Base-by-base conservation (phyloP, 2,329 filamentous ascomycete species). In the Penicillium freii region DNA sequence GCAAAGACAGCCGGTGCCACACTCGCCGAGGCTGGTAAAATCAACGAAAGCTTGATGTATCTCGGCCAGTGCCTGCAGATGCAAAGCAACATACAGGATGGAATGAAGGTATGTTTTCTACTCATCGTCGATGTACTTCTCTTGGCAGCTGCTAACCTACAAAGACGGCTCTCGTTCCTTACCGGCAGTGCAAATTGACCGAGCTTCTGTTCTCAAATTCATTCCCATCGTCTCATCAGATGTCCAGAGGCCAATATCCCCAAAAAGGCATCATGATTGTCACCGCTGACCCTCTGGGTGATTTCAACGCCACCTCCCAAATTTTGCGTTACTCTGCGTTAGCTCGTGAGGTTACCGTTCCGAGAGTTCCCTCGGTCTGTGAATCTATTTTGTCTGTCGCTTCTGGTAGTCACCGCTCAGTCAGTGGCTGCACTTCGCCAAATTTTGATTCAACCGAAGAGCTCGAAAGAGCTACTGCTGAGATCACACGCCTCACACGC, bases 21-120 rank as follows among this genome's bases (percentile, higher is more conserved):
- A 0, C 83, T 99, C 15, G 93, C 90, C 0, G 94, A 99, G 77
- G 94, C 93, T 36, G 94, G 94, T 52, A 97, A 97, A 77, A 99
- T 99, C 73, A 99, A 99, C 70, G 92, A 97, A 75, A 96, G 91
- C 70, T 79, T 99, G 70, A 99, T 99, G 94, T 97, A 97, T 72
- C 83, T 99, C 1, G 94, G 94, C 0, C 94, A 97, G 71, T 99
- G 94, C 71, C 83, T 99, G 66, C 93, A 97, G 72, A 93, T 96
- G 82, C 93, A 97, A 73, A 92, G 89, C 58, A 91, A 93, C 66
- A 82, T 87, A 33, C 87, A 87, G 43, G 87, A 82, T 61, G 87
- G 86, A 13, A 85, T 83, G 70, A 93, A 91, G 83, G 89, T 90
- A 80, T 46, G 73, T 68, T 44, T 42, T 21, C 15, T 9, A 15